Percentiles rank a stretch among this genome's conserved stretches.
Conservation (phyloP, 345 rosid species). For the Euphorbia tirucalli region DNA sequence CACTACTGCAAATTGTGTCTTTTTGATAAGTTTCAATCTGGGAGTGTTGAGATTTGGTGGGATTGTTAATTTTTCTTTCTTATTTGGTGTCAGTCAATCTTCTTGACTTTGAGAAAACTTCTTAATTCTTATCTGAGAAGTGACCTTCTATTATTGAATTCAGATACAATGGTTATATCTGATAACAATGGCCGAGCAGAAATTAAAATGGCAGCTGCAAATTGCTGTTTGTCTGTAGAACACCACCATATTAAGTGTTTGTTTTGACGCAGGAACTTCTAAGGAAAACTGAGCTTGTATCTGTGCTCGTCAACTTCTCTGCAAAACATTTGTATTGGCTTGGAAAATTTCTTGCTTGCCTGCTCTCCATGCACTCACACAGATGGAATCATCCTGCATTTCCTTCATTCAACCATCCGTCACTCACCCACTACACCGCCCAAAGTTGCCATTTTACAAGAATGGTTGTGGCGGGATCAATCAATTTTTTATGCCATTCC, state of each 20-base stretch:
- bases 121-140: not conserved
- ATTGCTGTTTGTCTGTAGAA: slow-evolving; percentile 32
- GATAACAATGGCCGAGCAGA: slow-evolving; percentile 14
- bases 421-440: slow-evolving; percentile 50
- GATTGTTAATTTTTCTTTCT: not conserved
- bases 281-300: slow-evolving; percentile 66
- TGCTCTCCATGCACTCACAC: slow-evolving; percentile 56
- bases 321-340: slow-evolving; percentile 48
- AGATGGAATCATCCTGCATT: slow-evolving; percentile 63
- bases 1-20: not conserved
- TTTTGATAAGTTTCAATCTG: not conserved
- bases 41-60: not conserved
- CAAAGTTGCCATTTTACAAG: slow-evolving; percentile 42
- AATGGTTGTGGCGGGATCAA: slow-evolving; percentile 46
- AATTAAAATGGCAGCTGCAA: slow-evolving; percentile 28
- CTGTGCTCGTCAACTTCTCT: slow-evolving; percentile 58
- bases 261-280: slow-evolving; percentile 85
- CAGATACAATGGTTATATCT: slow-evolving; percentile 19
- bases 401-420: slow-evolving; percentile 51
- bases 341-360: slow-evolving; percentile 58
- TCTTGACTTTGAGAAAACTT: not conserved
- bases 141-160: slow-evolving; percentile 8
- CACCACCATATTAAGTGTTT: slow-evolving; percentile 62
- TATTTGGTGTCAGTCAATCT: not conserved
- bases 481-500: slow-evolving; percentile 50